Conservation (phyloP, 2,329 filamentous ascomycete genomes). For the Bipolaris victoriae region DNA sequence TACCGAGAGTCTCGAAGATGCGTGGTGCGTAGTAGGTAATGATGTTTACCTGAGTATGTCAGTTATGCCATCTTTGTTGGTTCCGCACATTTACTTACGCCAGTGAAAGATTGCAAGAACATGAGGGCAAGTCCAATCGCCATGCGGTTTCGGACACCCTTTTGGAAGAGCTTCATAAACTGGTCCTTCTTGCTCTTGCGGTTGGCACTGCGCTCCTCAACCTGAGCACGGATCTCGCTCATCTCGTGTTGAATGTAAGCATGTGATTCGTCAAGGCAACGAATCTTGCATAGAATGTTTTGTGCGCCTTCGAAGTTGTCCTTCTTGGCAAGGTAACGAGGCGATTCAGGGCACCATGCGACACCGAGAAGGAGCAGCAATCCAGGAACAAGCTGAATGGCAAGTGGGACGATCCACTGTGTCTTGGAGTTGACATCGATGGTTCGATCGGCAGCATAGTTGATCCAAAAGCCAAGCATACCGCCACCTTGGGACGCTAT, state of each 20-base stretch:
- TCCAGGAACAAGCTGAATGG: constrained; percentile 53
- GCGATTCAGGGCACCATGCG: constrained; percentile 47
- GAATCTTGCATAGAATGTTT: constrained; percentile 52
- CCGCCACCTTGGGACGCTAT: constrained; percentile 69
- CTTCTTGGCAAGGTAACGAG: constrained; percentile 39
- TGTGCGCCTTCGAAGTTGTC: constrained; percentile 50
- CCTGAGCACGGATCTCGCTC: constrained; percentile 53
- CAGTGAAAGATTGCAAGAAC: constrained; percentile 48
- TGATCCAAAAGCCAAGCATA: constrained; percentile 53
- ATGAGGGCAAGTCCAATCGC: constrained; percentile 49
- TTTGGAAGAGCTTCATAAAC: constrained; percentile 48
- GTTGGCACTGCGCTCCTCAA: constrained; percentile 40
- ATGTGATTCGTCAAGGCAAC: constrained; percentile 53
- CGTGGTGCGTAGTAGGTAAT: constrained; percentile 48
- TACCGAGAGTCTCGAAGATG: constrained; percentile 54
- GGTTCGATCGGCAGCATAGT: constrained; percentile 49
- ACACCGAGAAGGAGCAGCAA: constrained; percentile 46
- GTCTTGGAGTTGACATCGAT: constrained; percentile 54
- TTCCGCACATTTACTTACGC: constrained; percentile 23
- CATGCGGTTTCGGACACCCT: constrained; percentile 49
- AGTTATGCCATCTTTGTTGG: neutral
- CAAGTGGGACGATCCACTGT: constrained; percentile 70
- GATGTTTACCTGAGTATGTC: constrained; percentile 37
- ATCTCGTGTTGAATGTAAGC: constrained; percentile 58
- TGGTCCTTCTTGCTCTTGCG: constrained; percentile 38